Base-by-base conservation (phyloP, 805 yeast genomes). In the Suhomyces vadensis region DNA sequence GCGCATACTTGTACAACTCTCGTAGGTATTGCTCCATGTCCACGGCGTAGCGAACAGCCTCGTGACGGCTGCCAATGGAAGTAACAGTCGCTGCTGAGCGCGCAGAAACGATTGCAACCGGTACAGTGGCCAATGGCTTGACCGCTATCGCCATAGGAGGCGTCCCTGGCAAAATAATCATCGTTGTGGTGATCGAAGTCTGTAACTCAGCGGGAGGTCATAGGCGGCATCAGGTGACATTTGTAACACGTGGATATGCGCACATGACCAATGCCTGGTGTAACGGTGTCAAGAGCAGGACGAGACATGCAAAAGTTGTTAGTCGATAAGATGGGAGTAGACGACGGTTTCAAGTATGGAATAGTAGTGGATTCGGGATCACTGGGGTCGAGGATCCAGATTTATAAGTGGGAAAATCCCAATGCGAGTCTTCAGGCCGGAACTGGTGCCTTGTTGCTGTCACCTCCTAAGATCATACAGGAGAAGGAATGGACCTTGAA, bases 341-440 rank as follows among this genome's bases (percentile, higher is more conserved):
- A 35, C 31, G 42, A 22, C 29, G 31, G 41, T 20, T 42, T 55
- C 47, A 64, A 73, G 40, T 91, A 87, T 69, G 97, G 96, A 21
- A 83, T 94, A 23, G 95, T 92, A 11, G 77, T 92, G 2, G 99
- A 92, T 64, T 89, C 97, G 0, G 99, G 99, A 1, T 90, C 97
- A 1, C 87, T 96, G 0, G 99, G 99, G 1, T 89, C 97, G 3
- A 72, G 99, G 42, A 75, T 87, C 11, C 91, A 88, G 61, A 78
- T 92, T 8, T 92, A 87, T 61, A 73, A 77, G 47, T 92, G 97
- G 97, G 75, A 76, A 10, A 82, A 82, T 53, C 70, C 62, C 22
- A 42, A 39, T 31, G 42, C 50, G 6, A 37, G 33, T 23, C 41
- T 50, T 7, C 39, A 37, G 8, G 54, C 56, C 22, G 48, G 65